These are phyloP conservation scores for Smallanthus sonchifolius DNA, from an alignment of 129 eudicot species.

Conservation along the genomic window DNA sequence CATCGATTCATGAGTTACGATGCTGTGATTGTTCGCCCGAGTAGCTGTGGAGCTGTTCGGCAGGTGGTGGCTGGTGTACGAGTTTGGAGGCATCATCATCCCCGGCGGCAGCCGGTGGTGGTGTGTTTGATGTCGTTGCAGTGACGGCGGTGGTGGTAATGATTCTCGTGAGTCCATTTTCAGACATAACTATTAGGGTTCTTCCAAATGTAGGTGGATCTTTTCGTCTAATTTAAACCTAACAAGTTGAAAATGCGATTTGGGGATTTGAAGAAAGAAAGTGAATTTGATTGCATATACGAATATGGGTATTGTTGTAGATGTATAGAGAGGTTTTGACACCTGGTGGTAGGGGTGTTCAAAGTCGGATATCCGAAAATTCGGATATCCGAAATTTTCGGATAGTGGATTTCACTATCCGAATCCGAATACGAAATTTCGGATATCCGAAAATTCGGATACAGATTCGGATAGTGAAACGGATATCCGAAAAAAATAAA, in stretches of 20 bases:
- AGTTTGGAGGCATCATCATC: slow-evolving; percentile 22
- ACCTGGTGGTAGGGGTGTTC: too few relatives aligned
- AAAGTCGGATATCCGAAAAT: too few relatives aligned
- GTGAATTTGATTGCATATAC: slow-evolving; percentile 13
- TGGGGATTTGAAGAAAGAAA: neutral
- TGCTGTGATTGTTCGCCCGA: slow-evolving; percentile 20
- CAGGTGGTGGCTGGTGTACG: slow-evolving; percentile 24
- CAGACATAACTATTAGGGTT: neutral
- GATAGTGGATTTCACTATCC: too few relatives aligned
- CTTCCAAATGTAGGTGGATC: slow-evolving; percentile 23
- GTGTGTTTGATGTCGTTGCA: slow-evolving; percentile 34
- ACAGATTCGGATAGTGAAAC: too few relatives aligned
- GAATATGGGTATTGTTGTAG: slow-evolving; percentile 21
- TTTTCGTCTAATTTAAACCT: neutral
- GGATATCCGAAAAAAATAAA: too few relatives aligned
- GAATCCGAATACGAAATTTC: too few relatives aligned
- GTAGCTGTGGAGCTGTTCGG: slow-evolving; percentile 22
- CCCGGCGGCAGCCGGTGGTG: slow-evolving; percentile 24
- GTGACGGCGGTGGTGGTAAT: slow-evolving; percentile 30
- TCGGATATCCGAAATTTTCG: too few relatives aligned
- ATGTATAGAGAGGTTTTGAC: slow-evolving; percentile 20
- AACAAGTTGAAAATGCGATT: slow-evolving; percentile 2
- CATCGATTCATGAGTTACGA: neutral
- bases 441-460: too few relatives aligned
- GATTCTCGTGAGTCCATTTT: slow-evolving; percentile 52